Evolutionary conservation across 176 grass and related monocot genomes (phyloP).

Genomic region (Oryza officinalis): DNA sequence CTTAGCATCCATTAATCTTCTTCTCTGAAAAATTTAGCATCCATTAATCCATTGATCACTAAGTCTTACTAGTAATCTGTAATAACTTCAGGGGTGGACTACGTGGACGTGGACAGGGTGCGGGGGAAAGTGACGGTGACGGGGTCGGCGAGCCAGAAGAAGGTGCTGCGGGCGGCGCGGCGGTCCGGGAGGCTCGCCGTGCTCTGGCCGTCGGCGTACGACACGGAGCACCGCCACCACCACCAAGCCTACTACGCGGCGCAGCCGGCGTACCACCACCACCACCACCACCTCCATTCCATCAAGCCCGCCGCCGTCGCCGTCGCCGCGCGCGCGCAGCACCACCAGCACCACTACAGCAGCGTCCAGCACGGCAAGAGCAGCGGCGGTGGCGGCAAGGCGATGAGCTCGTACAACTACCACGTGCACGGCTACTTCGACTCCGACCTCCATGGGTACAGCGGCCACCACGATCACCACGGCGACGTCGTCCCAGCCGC

Average conservation of each 20-base stretch:
- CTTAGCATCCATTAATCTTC: neutral
- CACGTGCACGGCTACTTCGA: slow-evolving; percentile 63
- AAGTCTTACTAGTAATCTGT: too few species aligned
- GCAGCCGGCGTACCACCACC: slow-evolving; percentile 29
- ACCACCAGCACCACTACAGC: neutral
- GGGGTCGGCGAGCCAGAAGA: slow-evolving; percentile 68
- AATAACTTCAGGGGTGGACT: slow-evolving; percentile 50
- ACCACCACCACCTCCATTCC: neutral
- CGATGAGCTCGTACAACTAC: slow-evolving; percentile 74
- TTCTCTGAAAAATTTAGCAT: neutral
- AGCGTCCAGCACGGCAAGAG: slow-evolving; percentile 3
- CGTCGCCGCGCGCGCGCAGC: slow-evolving; percentile 8
- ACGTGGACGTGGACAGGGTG: slow-evolving; percentile 61
- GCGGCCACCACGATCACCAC: slow-evolving; percentile 16
- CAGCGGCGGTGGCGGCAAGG: neutral
- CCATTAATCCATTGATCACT: neutral
- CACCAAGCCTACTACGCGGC: slow-evolving; percentile 28
- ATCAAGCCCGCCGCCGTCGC: neutral
- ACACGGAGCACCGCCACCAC: slow-evolving; percentile 23
- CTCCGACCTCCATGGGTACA: slow-evolving; percentile 50
- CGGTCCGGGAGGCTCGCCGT: slow-evolving; percentile 52
- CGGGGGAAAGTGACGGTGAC: slow-evolving; percentile 69
- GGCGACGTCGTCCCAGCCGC: slow-evolving; percentile 27
- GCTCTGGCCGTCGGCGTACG: slow-evolving; percentile 52
- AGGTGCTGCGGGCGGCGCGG: slow-evolving; percentile 61